Percentiles rank a stretch among this genome's conserved stretches.
Evolutionary conservation across 805 yeast species (phyloP).

Genomic region (Sporopachydermia lactativora): DNA sequence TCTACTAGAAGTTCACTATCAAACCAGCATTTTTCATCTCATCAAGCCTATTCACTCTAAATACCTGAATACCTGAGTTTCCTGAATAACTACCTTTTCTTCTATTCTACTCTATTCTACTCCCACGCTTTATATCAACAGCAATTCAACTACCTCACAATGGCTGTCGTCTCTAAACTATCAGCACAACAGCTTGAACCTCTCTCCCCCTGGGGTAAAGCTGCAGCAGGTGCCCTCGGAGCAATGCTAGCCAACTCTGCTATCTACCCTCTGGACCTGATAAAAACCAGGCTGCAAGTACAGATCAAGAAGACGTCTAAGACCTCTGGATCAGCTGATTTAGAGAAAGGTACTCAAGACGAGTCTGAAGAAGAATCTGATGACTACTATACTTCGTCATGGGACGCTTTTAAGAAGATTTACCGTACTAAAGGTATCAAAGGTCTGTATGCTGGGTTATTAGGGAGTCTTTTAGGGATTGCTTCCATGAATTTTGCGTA

Average conservation of each 20-base stretch:
- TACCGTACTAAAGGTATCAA: constrained; percentile 40
- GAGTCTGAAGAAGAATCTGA: constrained; percentile 4
- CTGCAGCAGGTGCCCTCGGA: constrained; percentile 72
- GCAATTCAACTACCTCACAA: too few species aligned
- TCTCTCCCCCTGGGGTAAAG: constrained; percentile 59
- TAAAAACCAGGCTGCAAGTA: constrained; percentile 65
- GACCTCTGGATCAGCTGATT: constrained; percentile 3
- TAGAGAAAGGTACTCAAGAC: constrained; percentile 6
- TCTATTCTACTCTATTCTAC: too few species aligned
- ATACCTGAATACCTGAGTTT: too few species aligned
- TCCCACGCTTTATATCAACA: too few species aligned
- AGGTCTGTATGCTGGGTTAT: constrained; percentile 64
- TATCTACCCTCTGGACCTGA: constrained; percentile 70
- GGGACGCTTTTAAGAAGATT: constrained; percentile 50
- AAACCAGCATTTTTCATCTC: too few species aligned
- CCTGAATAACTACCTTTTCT: too few species aligned
- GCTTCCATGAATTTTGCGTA: constrained; percentile 73
- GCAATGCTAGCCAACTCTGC: constrained; percentile 66
- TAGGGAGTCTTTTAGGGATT: constrained; percentile 51
- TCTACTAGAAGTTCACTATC: too few species aligned
- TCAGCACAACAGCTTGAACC: constrained; percentile 2
- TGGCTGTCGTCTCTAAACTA: constrained; percentile 8
- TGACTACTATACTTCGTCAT: constrained; percentile 34
- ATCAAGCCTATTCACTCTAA: too few species aligned
- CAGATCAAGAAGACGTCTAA: constrained; percentile 25